Evolutionary conservation across 371 early-diverging fungal genomes (phyloP), one percentile per base, ranked within the genome.

Genomic region (Mortierella sp.): DNA sequence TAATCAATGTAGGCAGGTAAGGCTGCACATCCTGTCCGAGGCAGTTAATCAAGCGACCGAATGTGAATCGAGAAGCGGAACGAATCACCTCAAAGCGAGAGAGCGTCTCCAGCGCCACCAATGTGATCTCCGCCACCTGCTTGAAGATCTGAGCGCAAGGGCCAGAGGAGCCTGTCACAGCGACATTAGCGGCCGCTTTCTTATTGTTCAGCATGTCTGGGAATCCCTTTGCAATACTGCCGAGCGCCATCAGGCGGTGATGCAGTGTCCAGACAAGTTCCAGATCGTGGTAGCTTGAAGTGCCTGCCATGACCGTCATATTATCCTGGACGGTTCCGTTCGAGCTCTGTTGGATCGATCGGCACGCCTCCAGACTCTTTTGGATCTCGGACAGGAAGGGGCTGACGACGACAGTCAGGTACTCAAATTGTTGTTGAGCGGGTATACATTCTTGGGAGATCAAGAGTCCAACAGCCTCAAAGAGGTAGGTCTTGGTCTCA

Each of bases 391-490:
- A 88, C 77, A 97, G 91, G 82, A 97, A 90, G n/a, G 97, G 98
- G 55, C 89, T 92, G 74, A 97, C 87, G 50, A 96, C 92, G 71
- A 89, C 87, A 88, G 92, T 81, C 53, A 79, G 90, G 69, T 95
- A 93, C 80, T 95, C 93, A 73, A 93, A 92, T 87, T 97, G 96
- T 73, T 94, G 93, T 74, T 91, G 88, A 24, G 90, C 89, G 71
- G 94, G 92, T 54, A 95, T 89, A 54, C 86, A 87, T 37, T 95
- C 94, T 43, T 94, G 89, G 16, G 98, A 95, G 81, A 98, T 96
- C 82, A 98, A 88, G 75, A 94, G 89, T 34, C 98, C 98, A 71
- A 95, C 97, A 5, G 97, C 94, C 87, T 98, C 99, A 90, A 97
- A 98, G 50, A 98, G 84, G 83, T 95, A 96, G 44, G 96, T 84